Conservation (phyloP, 2,329 filamentous ascomycete genomes). For the Claviceps pazoutovae region DNA sequence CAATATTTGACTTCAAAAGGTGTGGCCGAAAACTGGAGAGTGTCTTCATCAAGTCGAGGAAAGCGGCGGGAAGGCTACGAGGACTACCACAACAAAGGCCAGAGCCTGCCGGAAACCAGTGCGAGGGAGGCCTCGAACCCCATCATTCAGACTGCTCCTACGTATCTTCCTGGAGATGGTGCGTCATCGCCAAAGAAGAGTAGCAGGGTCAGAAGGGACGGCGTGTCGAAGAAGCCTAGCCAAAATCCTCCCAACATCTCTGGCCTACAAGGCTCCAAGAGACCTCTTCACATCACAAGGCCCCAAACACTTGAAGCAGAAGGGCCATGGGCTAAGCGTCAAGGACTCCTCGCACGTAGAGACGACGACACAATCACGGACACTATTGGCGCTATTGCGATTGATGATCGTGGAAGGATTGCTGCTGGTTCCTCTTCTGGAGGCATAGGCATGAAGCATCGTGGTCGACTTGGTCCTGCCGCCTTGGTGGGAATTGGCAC, state of each 20-base stretch:
- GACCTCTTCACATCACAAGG: slow-evolving; percentile 10
- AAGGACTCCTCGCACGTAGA: slow-evolving; percentile 12
- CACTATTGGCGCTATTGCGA: slow-evolving; percentile 89
- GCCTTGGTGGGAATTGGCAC: slow-evolving; percentile 87
- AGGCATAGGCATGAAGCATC: slow-evolving; percentile 96
- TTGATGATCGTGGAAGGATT: slow-evolving; percentile 75
- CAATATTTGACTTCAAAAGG: neutral
- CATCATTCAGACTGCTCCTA: neutral
- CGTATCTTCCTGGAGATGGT: slow-evolving; percentile 8
- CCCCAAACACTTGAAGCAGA: slow-evolving; percentile 3
- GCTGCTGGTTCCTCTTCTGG: slow-evolving; percentile 93
- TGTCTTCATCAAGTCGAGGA: neutral
- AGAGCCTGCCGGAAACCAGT: neutral
- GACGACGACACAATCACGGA: slow-evolving; percentile 62
- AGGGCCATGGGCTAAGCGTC: slow-evolving; percentile 2
- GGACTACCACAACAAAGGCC: neutral
- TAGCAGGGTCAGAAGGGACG: neutral
- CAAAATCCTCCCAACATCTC: neutral
- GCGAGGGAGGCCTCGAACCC: neutral
- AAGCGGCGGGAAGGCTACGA: slow-evolving; percentile 1
- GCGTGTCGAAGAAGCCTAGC: neutral
- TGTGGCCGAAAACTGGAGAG: neutral
- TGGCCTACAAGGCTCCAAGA: slow-evolving; percentile 19
- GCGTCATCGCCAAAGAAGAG: slow-evolving; percentile 9
- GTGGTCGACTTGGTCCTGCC: slow-evolving; percentile 79